These are phyloP conservation scores for Mangifera indica DNA, from an alignment of 345 rosid species.

Conservation along the genomic window DNA sequence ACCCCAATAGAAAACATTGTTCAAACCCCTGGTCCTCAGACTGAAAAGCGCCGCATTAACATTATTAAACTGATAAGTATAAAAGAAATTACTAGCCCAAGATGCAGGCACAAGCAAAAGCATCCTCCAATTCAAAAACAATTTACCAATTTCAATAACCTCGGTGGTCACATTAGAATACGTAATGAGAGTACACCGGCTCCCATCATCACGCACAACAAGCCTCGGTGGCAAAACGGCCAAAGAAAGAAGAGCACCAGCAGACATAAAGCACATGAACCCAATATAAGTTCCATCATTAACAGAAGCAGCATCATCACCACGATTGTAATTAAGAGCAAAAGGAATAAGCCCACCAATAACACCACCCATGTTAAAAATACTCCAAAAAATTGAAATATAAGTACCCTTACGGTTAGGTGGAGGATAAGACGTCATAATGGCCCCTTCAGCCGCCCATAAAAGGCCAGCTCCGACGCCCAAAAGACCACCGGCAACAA, in stretches of 20 bases:
- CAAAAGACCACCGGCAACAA: slow-evolving; percentile 67
- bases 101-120: slow-evolving; percentile 73
- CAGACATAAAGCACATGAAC: slow-evolving; percentile 81
- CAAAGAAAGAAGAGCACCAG: slow-evolving; percentile 52
- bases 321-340: slow-evolving; percentile 50
- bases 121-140: slow-evolving; percentile 67
- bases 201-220: slow-evolving; percentile 63
- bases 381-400: slow-evolving; percentile 73
- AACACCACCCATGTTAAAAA: slow-evolving; percentile 77
- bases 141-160: slow-evolving; percentile 35
- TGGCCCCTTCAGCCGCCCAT: slow-evolving; percentile 94
- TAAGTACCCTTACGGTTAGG: slow-evolving; percentile 73
- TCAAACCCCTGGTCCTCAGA: slow-evolving; percentile 78
- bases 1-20: slow-evolving; percentile 92
- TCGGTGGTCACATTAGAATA: slow-evolving; percentile 50
- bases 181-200: slow-evolving; percentile 46
- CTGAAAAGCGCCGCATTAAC: slow-evolving; percentile 65
- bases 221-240: slow-evolving; percentile 50
- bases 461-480: slow-evolving; percentile 89
- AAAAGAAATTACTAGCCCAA: slow-evolving; percentile 92
- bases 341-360: slow-evolving; percentile 71
- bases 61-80: slow-evolving; percentile 78
- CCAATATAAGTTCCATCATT: slow-evolving; percentile 68
- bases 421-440: slow-evolving; percentile 94
- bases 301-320: slow-evolving; percentile 56